Conservation (phyloP, 345 rosid genomes). For the Leavenworthia alabamica region DNA sequence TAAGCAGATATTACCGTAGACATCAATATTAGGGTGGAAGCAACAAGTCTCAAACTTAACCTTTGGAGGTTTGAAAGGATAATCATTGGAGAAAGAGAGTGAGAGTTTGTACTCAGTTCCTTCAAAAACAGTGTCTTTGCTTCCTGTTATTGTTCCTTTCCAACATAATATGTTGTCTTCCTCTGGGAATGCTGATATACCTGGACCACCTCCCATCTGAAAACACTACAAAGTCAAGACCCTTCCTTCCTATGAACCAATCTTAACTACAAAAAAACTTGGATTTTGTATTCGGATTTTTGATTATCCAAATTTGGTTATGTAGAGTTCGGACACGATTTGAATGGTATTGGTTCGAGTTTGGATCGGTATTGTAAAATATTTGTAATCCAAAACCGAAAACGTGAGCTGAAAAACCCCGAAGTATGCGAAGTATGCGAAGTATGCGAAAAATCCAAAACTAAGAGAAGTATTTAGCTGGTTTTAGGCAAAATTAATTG, state of each 20-base stretch:
- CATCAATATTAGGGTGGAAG: conserved; percentile 95
- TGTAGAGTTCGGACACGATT: too few relatives aligned
- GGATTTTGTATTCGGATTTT: too few relatives aligned
- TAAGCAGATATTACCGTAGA: conserved; percentile 82
- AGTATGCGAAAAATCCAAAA: too few relatives aligned
- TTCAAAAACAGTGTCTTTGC: conserved; percentile 91
- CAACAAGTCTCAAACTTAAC: conserved; percentile 89
- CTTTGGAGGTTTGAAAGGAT: conserved; percentile 93
- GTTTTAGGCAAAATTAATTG: too few relatives aligned
- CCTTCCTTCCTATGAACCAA: background rate
- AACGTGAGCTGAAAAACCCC: too few relatives aligned
- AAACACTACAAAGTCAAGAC: background rate
- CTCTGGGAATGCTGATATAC: too few relatives aligned
- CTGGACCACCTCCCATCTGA: conserved; percentile 90
- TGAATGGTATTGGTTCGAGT: too few relatives aligned
- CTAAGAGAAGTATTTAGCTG: too few relatives aligned
- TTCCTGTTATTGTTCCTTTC: conserved; percentile 90
- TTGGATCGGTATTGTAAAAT: too few relatives aligned
- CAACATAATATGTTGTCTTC: conserved; percentile 90
- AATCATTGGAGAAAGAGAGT: conserved; percentile 76
- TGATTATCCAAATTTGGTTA: too few relatives aligned
- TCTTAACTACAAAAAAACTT: background rate
- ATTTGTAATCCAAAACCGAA: too few relatives aligned
- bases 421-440: too few relatives aligned
- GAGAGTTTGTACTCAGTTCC: conserved; percentile 89